Evolutionary conservation across 2,329 filamentous ascomycete genomes (phyloP), one percentile per base, ranked within the genome.

Genomic region (Mariannaea elegans): DNA sequence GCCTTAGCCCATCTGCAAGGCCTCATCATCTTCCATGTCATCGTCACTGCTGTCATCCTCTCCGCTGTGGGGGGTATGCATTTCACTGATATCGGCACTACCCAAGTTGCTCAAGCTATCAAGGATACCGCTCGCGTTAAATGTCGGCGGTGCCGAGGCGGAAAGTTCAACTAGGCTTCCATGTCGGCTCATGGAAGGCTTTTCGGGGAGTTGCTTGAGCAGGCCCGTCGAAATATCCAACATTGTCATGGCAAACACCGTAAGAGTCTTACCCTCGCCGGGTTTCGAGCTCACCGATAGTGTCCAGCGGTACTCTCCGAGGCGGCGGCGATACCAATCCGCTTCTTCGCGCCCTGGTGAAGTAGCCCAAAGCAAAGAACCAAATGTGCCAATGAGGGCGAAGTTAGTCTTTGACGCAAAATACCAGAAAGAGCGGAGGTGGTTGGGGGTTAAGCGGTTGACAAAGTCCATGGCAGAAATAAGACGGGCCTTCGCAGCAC

Each of bases 401-500:
- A 98, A 97, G 77, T 97, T 97, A 34, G 91, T 91, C 71, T 93
- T 92, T 38, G 90, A 92, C 2, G 91, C 89, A 72, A 94, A 94
- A 73, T 91, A 94, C 94, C 94, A 98, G 78, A 97, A 97, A 0
- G 92, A 87, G n/a, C 90, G 88, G 27, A 97, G 84, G 70, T 98
- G 94, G 32, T 89, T 87, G 0, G 93, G 92, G 42, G 91, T 93
- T 29, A 98, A 85, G 1, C 94, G 90, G 77, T 97, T 97, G 69
- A 97, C 93, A 76, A 97, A 97, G 75, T 98, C 94, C 91, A 98
- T 97, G 64, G 94, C 93, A 19, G 92, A 96, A 72, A 97, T 97
- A 31, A 98, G 84, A 6, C 94, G 90, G 0, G 94, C 96, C 76
- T 97, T 97, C 52, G 94, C 94, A 4, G 94, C 94, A 57, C 90